Evolutionary conservation across 2,329 filamentous ascomycete genomes (phyloP).

Genomic region (Aureobasidium sp.): DNA sequence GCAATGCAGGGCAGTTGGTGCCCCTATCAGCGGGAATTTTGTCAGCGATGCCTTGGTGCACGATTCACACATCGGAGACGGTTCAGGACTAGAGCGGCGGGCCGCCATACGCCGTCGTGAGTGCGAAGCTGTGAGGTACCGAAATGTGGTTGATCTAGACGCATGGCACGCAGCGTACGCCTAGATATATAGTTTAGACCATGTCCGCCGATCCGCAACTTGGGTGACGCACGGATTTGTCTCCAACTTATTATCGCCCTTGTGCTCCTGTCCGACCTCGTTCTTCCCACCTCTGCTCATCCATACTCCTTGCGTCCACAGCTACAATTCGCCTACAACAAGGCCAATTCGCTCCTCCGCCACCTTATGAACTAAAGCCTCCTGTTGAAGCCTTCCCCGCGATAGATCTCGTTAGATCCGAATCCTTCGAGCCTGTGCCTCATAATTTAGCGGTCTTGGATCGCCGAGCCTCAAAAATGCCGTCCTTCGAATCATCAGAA

Average conservation of each 20-base stretch:
- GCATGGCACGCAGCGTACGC: not conserved
- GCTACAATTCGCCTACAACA: not conserved
- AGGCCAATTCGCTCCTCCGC: not conserved
- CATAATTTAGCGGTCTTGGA: constrained; percentile 2
- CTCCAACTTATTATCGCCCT: constrained; percentile 10
- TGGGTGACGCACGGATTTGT: constrained; percentile 8
- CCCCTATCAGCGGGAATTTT: constrained; percentile 5
- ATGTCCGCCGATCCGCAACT: not conserved
- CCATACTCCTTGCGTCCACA: not conserved
- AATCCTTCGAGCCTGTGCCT: constrained; percentile 7
- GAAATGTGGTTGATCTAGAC: constrained; percentile 5
- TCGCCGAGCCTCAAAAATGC: constrained; percentile 1
- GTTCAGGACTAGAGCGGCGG: not conserved
- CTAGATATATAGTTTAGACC: not conserved
- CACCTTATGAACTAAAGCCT: not conserved
- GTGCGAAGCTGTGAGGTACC: not conserved
- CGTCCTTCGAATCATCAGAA: not conserved
- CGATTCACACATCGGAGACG: not conserved
- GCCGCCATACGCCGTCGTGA: constrained; percentile 3
- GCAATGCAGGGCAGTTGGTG: constrained; percentile 8
- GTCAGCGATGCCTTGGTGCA: not conserved
- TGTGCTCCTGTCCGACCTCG: constrained; percentile 1
- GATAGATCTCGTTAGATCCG: not conserved
- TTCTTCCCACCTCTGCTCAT: not conserved
- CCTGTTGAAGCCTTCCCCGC: not conserved